These are phyloP conservation scores for Tolypocladium nubicola DNA, from an alignment of 2,329 filamentous ascomycete species.

Conservation along the genomic window DNA sequence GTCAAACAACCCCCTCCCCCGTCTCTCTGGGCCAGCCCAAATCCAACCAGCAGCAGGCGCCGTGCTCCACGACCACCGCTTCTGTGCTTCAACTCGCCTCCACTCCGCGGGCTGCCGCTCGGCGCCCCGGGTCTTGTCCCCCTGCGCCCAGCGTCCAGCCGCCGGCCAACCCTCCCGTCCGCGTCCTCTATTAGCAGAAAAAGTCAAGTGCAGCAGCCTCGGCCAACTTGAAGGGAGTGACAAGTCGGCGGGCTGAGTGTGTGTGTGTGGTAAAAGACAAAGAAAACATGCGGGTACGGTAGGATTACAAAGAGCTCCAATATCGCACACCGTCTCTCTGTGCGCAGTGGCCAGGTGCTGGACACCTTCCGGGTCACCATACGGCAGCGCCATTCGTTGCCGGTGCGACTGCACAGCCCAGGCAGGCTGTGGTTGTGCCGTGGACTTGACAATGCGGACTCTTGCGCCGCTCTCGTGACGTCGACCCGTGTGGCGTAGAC, in stretches of 20 bases:
- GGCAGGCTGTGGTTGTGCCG: not conserved
- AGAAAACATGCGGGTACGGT: not conserved
- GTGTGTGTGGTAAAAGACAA: not conserved
- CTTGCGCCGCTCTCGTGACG: not conserved
- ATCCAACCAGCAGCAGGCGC: not conserved
- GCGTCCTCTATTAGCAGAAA: not conserved
- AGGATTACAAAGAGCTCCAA: not conserved
- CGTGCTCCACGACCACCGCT: not conserved
- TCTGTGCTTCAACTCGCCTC: not conserved
- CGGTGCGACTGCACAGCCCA: not conserved
- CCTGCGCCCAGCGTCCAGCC: not conserved
- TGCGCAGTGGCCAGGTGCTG: not conserved
- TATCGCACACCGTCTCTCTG: not conserved
- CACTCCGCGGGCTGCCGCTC: not conserved
- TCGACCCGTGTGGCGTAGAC: not conserved
- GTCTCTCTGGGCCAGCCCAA: not conserved
- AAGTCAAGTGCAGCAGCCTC: not conserved
- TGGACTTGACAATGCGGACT: not conserved
- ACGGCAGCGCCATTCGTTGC: too few relatives aligned
- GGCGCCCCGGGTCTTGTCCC: not conserved
- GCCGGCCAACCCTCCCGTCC: not conserved
- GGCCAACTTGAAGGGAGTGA: not conserved
- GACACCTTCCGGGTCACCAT: not conserved
- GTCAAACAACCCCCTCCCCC: not conserved
- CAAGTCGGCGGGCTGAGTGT: not conserved